Conservation (phyloP, 192 early-diverging fungal species). For the Coemansia sp. region DNA sequence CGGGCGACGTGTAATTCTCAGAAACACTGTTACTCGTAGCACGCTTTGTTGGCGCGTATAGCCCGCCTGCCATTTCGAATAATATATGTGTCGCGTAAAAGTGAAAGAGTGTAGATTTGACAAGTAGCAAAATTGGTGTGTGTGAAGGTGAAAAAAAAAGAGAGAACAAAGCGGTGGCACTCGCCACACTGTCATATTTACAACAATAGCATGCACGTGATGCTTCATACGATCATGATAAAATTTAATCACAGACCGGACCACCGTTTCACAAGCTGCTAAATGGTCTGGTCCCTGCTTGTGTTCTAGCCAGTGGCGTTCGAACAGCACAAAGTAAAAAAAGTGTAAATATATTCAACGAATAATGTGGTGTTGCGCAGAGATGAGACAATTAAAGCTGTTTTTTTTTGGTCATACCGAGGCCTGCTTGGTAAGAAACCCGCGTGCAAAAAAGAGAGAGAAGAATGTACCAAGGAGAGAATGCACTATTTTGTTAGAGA, state of each 20-base stretch:
- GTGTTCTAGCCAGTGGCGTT: neutral
- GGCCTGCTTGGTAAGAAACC: neutral
- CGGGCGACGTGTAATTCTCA: conserved; percentile 1
- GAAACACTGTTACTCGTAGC: neutral
- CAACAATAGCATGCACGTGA: neutral
- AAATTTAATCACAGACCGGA: neutral
- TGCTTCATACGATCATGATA: neutral
- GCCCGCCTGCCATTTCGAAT: neutral
- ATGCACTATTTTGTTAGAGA: conserved; percentile 14
- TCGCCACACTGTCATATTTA: neutral
- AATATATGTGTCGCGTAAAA: neutral
- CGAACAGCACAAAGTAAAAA: neutral
- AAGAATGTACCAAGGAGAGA: conserved; percentile 4
- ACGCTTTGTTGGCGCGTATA: neutral
- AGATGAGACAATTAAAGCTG: neutral
- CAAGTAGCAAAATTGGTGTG: neutral
- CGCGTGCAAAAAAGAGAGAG: neutral
- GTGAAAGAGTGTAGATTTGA: neutral
- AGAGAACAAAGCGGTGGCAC: neutral
- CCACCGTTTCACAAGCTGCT: neutral
- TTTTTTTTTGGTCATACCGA: neutral
- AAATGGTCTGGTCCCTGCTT: neutral
- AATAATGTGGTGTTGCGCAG: too few species aligned
- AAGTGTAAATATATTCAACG: neutral
- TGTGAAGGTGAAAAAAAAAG: neutral